phyloP scores from a whole-genome alignment of 768 basidiomycete species.

The Panus rudis region DNA sequence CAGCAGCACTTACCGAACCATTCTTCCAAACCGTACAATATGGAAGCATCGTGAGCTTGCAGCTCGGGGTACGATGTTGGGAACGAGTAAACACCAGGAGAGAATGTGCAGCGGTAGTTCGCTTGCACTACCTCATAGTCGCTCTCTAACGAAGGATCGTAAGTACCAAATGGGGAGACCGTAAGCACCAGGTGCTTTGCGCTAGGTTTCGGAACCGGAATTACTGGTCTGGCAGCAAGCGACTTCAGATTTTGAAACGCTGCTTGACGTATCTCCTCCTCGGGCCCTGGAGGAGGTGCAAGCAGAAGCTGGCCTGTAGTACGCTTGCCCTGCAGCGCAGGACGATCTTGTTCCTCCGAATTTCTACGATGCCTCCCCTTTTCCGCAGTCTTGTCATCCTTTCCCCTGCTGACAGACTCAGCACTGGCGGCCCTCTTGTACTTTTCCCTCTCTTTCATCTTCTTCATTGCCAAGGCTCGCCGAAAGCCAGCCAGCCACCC shows the following conservation, averaged over 20 bases:
- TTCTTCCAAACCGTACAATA: conserved; percentile 46
- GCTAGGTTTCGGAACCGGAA: conserved; percentile 23
- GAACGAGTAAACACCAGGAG: conserved; percentile 31
- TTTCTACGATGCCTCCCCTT: conserved; percentile 7
- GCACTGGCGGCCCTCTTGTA: conserved; percentile 4
- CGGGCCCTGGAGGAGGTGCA: not conserved
- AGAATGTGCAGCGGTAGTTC: conserved; percentile 40
- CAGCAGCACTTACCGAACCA: conserved; percentile 37
- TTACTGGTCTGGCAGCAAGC: conserved; percentile 20
- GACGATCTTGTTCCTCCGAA: conserved; percentile 3
- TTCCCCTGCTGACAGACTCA: conserved; percentile 12
- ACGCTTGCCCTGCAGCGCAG: conserved; percentile 9
- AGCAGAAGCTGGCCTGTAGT: not conserved
- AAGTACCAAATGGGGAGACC: conserved; percentile 30
- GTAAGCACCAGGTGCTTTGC: conserved; percentile 47
- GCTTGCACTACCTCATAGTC: conserved; percentile 35
- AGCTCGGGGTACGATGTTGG: too few species aligned
- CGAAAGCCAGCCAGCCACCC: conserved; percentile 43
- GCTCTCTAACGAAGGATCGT: conserved; percentile 21
- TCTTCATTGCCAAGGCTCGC: conserved; percentile 25
- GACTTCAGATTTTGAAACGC: conserved; percentile 13
- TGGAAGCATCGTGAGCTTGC: too few species aligned
- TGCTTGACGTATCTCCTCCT: conserved; percentile 1
- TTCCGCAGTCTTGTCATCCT: conserved; percentile 18
- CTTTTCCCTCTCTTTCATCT: conserved; percentile 11